Evolutionary conservation across 176 grass and related monocot genomes (phyloP).

Genomic region (Triticum monococcum): DNA sequence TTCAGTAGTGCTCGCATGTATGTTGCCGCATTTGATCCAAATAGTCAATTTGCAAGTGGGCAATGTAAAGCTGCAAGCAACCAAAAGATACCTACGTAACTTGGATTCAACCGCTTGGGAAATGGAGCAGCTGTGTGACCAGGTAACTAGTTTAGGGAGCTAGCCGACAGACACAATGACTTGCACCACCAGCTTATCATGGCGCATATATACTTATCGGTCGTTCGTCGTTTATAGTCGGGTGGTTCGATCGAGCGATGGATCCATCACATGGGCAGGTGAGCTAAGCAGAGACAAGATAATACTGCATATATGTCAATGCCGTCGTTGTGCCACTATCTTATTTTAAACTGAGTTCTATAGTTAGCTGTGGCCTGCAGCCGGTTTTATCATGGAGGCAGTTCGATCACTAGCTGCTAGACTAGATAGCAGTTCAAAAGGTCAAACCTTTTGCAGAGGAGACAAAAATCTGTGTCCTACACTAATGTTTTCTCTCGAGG

Average conservation of each 20-base stretch:
- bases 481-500: not conserved
- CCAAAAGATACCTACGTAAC: not conserved
- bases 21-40: not conserved
- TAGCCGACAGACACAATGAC: not conserved
- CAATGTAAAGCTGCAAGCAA: too few species aligned
- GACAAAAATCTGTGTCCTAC: not conserved
- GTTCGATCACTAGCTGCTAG: not conserved
- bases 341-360: too few species aligned
- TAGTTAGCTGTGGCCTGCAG: not conserved
- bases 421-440: not conserved
- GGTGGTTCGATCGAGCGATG: not conserved
- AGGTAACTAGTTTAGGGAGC: not conserved
- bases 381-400: not conserved
- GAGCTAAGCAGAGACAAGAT: not conserved
- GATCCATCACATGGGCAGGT: not conserved
- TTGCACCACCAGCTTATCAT: not conserved
- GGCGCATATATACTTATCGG: not conserved
- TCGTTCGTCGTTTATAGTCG: not conserved
- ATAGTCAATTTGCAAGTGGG: not conserved
- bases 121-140: not conserved
- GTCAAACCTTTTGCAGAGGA: not conserved
- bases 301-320: too few species aligned
- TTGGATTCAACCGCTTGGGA: not conserved
- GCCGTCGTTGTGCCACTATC: too few species aligned
- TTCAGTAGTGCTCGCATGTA: not conserved